Base-by-base conservation (phyloP, 345 rosid genomes). In the Brassica napus region DNA sequence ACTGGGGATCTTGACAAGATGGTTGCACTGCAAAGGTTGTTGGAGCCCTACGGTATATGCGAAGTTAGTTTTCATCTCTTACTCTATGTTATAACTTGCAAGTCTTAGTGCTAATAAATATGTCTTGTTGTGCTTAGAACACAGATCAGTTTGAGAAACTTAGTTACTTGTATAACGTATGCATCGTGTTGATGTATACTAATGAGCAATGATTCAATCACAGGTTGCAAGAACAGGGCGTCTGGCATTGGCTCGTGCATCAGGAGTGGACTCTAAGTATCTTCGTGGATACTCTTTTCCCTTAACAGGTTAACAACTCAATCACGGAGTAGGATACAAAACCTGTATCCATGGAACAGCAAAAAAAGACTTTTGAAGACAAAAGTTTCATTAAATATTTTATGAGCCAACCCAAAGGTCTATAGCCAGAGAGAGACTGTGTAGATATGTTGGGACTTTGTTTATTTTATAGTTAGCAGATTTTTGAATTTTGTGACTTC, bases 221-320 rank as follows among this genome's bases (percentile, higher is more conserved):
- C 52, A 92, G 99, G 97, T 93, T 62, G 99, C 99, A 76, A 82
- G 98, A 82, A 91, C 97, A 0, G 98, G 98, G 35, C 87, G 98
- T 39, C 70, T 94, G 14, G 97, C 97, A 23, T 77, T 89, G 88
- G 88, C 81, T 32, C 93, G 98, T 6, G 98, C 90, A 76, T 94
- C 95, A 0, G 97, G 97, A 21, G 97, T 94, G 37, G 98, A 92
- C 80, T 94, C 98, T 0, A 92, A 81, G 60, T 81, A 82, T 76
- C 98, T 94, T 10, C 92, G 97, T 21, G 98, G 98, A 55, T 94
- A 90, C 68, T 88, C 98, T 2, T 86, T 89, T 71, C 97, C 97
- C 2, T 39, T 92, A 54, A 32, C 73, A 44, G 74, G 83, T 24
- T 80, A 54, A 32, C 32, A 39, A 69, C 15, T 1, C 39, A 28